Evolutionary conservation across 1,284 basidiomycete species (phyloP).

Genomic region (Papiliotrema fonsecae): DNA sequence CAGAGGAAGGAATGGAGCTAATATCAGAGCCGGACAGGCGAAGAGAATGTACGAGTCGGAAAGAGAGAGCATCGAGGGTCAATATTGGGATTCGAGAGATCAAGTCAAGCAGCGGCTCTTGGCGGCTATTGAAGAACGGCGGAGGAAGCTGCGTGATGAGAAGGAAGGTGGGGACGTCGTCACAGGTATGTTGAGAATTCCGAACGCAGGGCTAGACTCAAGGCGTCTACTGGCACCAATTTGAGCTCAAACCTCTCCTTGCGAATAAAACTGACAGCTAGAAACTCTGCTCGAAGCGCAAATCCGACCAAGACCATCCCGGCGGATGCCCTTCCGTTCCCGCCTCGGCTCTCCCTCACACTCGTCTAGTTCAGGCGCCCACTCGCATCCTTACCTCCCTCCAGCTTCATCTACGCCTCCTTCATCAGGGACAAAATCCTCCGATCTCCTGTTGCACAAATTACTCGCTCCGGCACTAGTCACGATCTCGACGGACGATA

Average conservation of each 20-base stretch:
- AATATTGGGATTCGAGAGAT: conserved; percentile 48
- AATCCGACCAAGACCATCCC: conserved; percentile 31
- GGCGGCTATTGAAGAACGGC: conserved; percentile 51
- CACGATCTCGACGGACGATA: conserved; percentile 40
- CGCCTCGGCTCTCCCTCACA: conserved; percentile 7
- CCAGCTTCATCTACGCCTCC: background rate
- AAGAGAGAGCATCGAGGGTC: conserved; percentile 50
- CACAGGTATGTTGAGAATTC: too few relatives aligned
- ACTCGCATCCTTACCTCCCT: conserved; percentile 1
- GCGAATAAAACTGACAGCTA: conserved; percentile 7
- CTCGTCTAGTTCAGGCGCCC: background rate
- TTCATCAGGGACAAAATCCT: conserved; percentile 23
- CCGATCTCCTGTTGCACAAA: conserved; percentile 36
- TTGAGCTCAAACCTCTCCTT: background rate
- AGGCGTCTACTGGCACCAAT: conserved; percentile 13
- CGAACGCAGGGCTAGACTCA: too few relatives aligned
- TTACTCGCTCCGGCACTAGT: conserved; percentile 37
- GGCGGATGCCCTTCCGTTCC: conserved; percentile 31
- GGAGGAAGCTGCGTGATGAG: conserved; percentile 51
- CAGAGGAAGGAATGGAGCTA: too few relatives aligned
- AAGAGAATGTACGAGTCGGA: conserved; percentile 50
- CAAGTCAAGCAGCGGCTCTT: conserved; percentile 47
- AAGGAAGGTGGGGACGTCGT: conserved; percentile 53
- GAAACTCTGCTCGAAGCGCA: conserved; percentile 44
- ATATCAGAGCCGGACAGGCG: conserved; percentile 35